These are phyloP conservation scores for Phytophthora brassicae DNA, from an alignment of 352 stramenopile species.

Conservation along the genomic window DNA sequence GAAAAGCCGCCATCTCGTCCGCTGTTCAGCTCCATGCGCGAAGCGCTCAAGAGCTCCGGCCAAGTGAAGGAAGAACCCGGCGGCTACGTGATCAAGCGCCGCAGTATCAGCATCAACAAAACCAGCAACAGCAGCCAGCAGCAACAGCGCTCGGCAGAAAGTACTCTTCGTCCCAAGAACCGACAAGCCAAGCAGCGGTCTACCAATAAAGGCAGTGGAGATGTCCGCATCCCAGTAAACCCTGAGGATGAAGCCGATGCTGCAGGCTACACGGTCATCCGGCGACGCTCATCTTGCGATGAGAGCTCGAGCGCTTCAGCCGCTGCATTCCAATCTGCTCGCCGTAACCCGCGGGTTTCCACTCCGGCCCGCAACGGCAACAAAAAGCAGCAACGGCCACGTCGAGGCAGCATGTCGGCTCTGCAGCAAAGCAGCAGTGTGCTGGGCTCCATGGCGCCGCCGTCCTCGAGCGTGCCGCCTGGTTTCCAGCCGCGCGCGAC, in stretches of 20 bases:
- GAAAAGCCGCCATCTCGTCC: constrained; percentile 15
- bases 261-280: constrained; percentile 61
- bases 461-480: constrained; percentile 21
- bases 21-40: constrained; percentile 48
- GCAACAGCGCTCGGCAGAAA: constrained; percentile 10
- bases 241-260: constrained; percentile 35
- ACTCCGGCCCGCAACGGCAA: background rate
- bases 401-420: constrained; percentile 20
- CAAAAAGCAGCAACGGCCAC: constrained; percentile 26
- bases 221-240: background rate
- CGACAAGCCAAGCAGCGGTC: constrained; percentile 15
- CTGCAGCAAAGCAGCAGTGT: constrained; percentile 17
- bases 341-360: constrained; percentile 21
- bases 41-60: constrained; percentile 42
- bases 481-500: constrained; percentile 20
- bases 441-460: constrained; percentile 13
- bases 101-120: constrained; percentile 12
- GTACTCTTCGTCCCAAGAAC: constrained; percentile 8
- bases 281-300: constrained; percentile 36
- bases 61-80: constrained; percentile 38
- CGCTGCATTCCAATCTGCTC: constrained; percentile 1
- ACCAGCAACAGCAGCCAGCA: constrained; percentile 16
- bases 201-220: constrained; percentile 13
- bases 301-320: constrained; percentile 10
- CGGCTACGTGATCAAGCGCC: constrained; percentile 40